Evolutionary conservation across 2,329 filamentous ascomycete species (phyloP).

Genomic region (Nemania sp.): DNA sequence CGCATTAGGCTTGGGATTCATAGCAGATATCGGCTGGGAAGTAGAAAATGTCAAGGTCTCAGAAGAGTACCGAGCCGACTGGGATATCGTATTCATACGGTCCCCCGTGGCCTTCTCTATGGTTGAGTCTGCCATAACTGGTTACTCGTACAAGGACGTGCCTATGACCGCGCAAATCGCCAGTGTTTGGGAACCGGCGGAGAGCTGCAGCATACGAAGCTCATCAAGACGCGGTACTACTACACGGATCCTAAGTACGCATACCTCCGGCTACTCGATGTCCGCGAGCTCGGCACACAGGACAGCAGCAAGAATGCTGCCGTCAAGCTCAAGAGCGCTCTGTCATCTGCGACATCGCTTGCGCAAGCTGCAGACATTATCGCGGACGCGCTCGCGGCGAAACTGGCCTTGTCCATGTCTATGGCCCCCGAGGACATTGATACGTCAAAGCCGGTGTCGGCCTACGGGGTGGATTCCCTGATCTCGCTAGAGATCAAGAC

Average conservation of each 20-base stretch:
- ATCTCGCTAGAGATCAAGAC: conserved; percentile 3
- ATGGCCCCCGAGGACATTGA: conserved; percentile 9
- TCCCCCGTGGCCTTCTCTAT: conserved; percentile 3
- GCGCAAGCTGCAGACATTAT: conserved; percentile 9
- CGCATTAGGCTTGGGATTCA: conserved; percentile 5
- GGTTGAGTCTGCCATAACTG: conserved; percentile 10
- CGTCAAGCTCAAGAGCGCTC: background rate
- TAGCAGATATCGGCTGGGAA: conserved; percentile 12
- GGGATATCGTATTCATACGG: conserved; percentile 3
- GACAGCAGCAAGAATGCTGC: background rate
- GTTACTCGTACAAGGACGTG: background rate
- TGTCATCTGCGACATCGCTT: conserved; percentile 2
- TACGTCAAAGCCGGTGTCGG: conserved; percentile 4
- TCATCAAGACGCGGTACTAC: conserved; percentile 16
- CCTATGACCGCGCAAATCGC: conserved; percentile 17
- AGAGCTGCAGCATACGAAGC: conserved; percentile 16
- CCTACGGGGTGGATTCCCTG: conserved; percentile 1
- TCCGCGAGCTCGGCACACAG: conserved; percentile 1
- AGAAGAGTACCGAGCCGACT: conserved; percentile 16
- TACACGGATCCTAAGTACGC: conserved; percentile 10
- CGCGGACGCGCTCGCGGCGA: background rate
- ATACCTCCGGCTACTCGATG: conserved; percentile 2
- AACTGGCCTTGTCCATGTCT: conserved; percentile 6
- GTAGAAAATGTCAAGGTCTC: conserved; percentile 7
- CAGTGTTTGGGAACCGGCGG: conserved; percentile 14